Evolutionary conservation across 2,329 filamentous ascomycete genomes (phyloP), one percentile per base, ranked within the genome.

Genomic region (Cladophialophora chaetospira): DNA sequence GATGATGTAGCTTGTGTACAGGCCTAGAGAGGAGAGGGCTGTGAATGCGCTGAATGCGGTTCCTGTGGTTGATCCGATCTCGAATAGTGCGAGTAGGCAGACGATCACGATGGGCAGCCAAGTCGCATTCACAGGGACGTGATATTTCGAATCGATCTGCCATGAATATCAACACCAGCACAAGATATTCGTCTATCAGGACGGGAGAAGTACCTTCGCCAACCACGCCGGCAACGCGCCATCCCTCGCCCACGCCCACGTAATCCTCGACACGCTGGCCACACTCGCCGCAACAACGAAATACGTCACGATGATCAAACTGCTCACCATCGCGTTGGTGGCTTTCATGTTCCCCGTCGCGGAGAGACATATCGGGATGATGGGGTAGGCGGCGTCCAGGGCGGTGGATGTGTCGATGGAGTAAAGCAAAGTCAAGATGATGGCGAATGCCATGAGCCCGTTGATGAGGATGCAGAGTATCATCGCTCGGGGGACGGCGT

Each of bases 191-290:
- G n/a, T n/a, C n/a, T n/a, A n/a, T n/a, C n/a, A n/a, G n/a, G n/a
- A n/a, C n/a, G n/a, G n/a, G n/a, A n/a, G n/a, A n/a, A n/a, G n/a
- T n/a, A 67, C 65, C 17, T 69, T 65, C 43, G 71, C 65, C 51
- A 75, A 70, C 19, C 68, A 72, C 31, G 68, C 70, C 0, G 77
- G 77, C 0, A 79, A 63, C 4, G 75, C 78, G 2, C 75, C 75
- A 53, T 81, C 79, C 3, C 74, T 66, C 10, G 78, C 74, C 69
- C 79, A 81, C 0, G 75, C 75, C 78, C 78, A 81, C 0, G 76
- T 75, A 1, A 80, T 64, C 2, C 78, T 74, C 0, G 77, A 77
- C 0, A 75, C 75, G 0, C 77, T 79, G 0, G 79, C 77, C 2
- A 79, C 69, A 31, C 71, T 70, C 28, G 72, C 73, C 47, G 77